Percentiles rank a stretch among this genome's conserved stretches.
Evolutionary conservation across 345 rosid genomes (phyloP).

Genomic region (Sisymbrium irio): DNA sequence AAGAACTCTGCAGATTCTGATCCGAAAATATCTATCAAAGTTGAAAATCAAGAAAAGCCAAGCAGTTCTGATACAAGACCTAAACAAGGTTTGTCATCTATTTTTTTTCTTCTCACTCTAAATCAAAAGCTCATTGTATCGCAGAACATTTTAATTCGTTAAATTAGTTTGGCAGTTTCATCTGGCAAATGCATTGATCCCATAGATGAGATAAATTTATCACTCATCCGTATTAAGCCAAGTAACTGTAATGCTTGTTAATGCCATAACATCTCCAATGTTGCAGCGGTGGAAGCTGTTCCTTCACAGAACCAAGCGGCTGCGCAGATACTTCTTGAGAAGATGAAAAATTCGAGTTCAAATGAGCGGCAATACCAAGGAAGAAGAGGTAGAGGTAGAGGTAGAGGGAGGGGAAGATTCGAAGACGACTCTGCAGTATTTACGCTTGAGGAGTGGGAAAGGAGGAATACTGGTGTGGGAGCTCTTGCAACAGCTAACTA

Average conservation of each 20-base stretch:
- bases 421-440: conserved; percentile 60
- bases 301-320: conserved; percentile 95
- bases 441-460: conserved; percentile 80
- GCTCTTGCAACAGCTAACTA: conserved; percentile 29
- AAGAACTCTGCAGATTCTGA: conserved; percentile 34
- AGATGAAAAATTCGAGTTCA: conserved; percentile 55
- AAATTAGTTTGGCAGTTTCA: neutral
- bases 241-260: neutral
- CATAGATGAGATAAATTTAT: neutral
- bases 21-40: conserved; percentile 30
- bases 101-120: neutral
- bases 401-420: conserved; percentile 51
- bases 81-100: conserved; percentile 60
- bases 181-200: conserved; percentile 2
- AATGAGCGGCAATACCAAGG: conserved; percentile 44
- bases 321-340: conserved; percentile 79
- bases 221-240: neutral
- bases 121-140: neutral
- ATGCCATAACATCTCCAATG: conserved; percentile 16
- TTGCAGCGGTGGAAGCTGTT: conserved; percentile 60
- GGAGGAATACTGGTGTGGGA: conserved; percentile 40
- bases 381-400: conserved; percentile 53
- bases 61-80: conserved; percentile 57
- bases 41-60: conserved; percentile 52
- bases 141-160: neutral